Conservation (phyloP, 2,329 filamentous ascomycete genomes). For the Pseudogymnoascus sp. region DNA sequence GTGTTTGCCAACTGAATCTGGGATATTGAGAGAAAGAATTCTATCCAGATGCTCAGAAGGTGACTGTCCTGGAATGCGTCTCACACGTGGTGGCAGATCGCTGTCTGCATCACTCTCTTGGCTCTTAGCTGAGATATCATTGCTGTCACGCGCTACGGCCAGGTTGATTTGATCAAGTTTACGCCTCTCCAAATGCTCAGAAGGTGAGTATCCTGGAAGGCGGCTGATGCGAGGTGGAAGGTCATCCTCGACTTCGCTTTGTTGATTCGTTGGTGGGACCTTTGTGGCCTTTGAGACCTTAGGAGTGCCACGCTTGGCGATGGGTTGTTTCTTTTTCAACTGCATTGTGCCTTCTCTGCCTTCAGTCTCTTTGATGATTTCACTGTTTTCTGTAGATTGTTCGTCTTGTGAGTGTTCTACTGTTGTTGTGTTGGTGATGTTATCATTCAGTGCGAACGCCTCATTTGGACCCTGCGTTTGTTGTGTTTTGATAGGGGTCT, state of each 20-base stretch:
- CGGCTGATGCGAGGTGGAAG: background rate
- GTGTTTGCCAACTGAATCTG: background rate
- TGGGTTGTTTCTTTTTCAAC: background rate
- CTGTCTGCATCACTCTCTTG: background rate
- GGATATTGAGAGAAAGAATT: conserved; percentile 1
- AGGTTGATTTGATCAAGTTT: background rate
- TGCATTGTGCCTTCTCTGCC: background rate
- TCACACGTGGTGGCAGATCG: background rate
- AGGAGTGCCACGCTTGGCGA: background rate
- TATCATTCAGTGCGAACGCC: background rate
- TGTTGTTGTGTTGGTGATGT: conserved; percentile 7
- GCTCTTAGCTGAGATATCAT: background rate
- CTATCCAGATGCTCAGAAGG: conserved; percentile 8
- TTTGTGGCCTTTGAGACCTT: background rate
- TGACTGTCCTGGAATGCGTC: background rate
- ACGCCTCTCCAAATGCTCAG: background rate
- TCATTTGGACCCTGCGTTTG: conserved; percentile 3
- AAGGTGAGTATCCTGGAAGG: background rate
- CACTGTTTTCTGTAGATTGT: background rate
- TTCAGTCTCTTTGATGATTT: background rate
- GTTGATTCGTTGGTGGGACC: background rate
- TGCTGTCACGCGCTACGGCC: background rate
- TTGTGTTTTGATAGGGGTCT: conserved; percentile 4
- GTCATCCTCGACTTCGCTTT: background rate
- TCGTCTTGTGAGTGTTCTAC: background rate